A percentile compares a stretch with the other conserved stretches of the same genome.
Evolutionary conservation across 2,329 filamentous ascomycete species (phyloP).

Genomic region (Claviceps spartinae): DNA sequence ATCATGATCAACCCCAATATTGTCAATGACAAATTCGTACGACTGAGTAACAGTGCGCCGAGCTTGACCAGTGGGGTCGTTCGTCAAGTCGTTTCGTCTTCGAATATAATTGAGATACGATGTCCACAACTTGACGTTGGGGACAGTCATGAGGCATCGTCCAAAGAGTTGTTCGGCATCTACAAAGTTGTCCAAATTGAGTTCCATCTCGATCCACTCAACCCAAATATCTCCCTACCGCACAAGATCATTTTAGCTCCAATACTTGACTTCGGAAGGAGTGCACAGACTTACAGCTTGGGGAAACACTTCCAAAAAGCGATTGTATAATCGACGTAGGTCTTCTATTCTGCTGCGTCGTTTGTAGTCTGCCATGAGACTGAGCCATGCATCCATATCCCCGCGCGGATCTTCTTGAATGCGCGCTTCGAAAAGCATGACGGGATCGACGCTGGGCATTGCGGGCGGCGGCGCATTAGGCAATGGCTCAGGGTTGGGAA

Average conservation of each 20-base stretch:
- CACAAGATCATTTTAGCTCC: constrained; percentile 7
- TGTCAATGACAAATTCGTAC: constrained; percentile 84
- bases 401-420: constrained; percentile 86
- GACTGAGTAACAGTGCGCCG: constrained; percentile 70
- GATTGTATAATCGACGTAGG: constrained; percentile 65
- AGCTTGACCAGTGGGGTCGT: constrained; percentile 63
- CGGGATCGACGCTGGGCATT: constrained; percentile 45
- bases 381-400: constrained; percentile 83
- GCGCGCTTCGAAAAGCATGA: constrained; percentile 76
- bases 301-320: constrained; percentile 80
- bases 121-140: constrained; percentile 80
- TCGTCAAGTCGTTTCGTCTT: constrained; percentile 69
- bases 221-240: constrained; percentile 81
- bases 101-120: constrained; percentile 93
- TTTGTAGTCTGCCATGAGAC: constrained; percentile 73
- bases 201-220: constrained; percentile 77
- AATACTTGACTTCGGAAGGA: background rate
- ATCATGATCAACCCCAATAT: constrained; percentile 83
- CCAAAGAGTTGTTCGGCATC: constrained; percentile 75
- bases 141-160: constrained; percentile 62
- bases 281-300: constrained; percentile 55
- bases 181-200: constrained; percentile 69
- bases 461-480: constrained; percentile 21
- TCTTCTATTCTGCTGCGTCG: constrained; percentile 72
- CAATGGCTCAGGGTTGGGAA: constrained; percentile 12